Evolutionary conservation across 1,139 yeast genomes (phyloP).

Genomic region (Saccharomycopsis phalli): DNA sequence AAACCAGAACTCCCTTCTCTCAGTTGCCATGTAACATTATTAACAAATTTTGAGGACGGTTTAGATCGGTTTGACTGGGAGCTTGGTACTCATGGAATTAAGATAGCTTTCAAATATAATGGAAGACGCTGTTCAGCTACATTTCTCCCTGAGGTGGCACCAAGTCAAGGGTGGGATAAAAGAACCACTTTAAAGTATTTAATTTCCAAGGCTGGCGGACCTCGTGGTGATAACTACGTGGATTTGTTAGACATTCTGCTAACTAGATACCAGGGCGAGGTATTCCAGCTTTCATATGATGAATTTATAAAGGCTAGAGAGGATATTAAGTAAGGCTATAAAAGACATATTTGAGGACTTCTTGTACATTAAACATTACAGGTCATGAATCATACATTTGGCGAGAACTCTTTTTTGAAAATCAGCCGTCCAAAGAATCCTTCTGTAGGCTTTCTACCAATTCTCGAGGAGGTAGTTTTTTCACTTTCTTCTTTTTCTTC

Average conservation of each 20-base stretch:
- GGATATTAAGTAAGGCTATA: too few relatives aligned
- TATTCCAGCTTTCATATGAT: slow-evolving; percentile 27
- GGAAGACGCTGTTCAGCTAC: slow-evolving; percentile 53
- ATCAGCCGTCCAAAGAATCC: not conserved
- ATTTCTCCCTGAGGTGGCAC: slow-evolving; percentile 82
- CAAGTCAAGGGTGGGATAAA: slow-evolving; percentile 81
- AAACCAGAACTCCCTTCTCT: slow-evolving; percentile 44
- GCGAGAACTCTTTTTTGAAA: too few relatives aligned
- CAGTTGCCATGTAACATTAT: slow-evolving; percentile 50
- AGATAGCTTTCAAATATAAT: slow-evolving; percentile 38
- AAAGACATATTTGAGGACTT: too few relatives aligned
- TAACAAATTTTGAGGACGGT: slow-evolving; percentile 50
- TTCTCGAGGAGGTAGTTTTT: slow-evolving; percentile 9
- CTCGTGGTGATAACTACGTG: slow-evolving; percentile 21
- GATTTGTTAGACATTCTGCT: slow-evolving; percentile 24
- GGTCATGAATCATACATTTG: too few relatives aligned
- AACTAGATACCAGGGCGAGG: slow-evolving; percentile 34
- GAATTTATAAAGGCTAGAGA: slow-evolving; percentile 26
- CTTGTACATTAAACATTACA: too few relatives aligned
- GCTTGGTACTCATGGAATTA: slow-evolving; percentile 75
- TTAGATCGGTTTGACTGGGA: slow-evolving; percentile 59
- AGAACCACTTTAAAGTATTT: slow-evolving; percentile 61
- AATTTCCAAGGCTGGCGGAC: slow-evolving; percentile 60
- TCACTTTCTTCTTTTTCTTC: slow-evolving; percentile 21
- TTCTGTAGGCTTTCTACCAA: slow-evolving; percentile 28